A percentile compares a stretch with the other conserved stretches of the same genome.
phyloP scores from a whole-genome alignment of 2,329 filamentous ascomycete species.

The Fusarium sp. region DNA sequence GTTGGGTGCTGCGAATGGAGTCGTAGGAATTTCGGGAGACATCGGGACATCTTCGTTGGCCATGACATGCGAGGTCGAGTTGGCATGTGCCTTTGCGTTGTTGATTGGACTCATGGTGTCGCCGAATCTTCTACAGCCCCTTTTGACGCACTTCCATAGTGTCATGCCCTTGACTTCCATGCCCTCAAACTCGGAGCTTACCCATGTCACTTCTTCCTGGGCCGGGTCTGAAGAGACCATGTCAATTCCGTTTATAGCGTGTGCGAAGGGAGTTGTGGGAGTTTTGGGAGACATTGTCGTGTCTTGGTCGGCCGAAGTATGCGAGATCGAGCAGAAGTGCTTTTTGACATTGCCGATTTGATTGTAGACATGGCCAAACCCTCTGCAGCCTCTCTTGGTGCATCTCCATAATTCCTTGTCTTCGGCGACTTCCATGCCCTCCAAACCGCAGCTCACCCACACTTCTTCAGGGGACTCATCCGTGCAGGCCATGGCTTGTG shows the following conservation, averaged over 20 bases:
- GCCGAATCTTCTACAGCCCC: slow-evolving; percentile 16
- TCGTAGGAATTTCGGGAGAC: not conserved
- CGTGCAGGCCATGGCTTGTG: not conserved
- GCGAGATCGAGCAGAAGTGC: not conserved
- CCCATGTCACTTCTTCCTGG: slow-evolving; percentile 8
- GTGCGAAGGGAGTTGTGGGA: not conserved
- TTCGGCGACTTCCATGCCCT: slow-evolving; percentile 15
- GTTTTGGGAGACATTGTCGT: not conserved
- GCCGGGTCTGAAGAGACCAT: not conserved
- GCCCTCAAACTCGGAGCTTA: slow-evolving; percentile 7
- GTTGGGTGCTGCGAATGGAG: not conserved
- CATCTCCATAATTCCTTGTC: not conserved
- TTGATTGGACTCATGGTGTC: too few relatives aligned
- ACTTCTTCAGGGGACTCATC: not conserved
- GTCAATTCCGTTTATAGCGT: too few relatives aligned
- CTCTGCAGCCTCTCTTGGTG: too few relatives aligned
- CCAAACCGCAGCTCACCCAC: slow-evolving; percentile 9
- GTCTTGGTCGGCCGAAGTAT: not conserved
- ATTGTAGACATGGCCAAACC: not conserved
- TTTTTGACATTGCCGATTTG: not conserved
- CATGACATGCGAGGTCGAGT: not conserved
- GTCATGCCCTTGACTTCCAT: slow-evolving; percentile 11
- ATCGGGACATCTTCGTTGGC: not conserved
- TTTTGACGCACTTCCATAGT: slow-evolving; percentile 19
- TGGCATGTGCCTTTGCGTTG: slow-evolving; percentile 5